Percentiles rank a stretch among this genome's conserved stretches.
Conservation (phyloP, 108 stramenopile species). For the Schizochytrium sp. region DNA sequence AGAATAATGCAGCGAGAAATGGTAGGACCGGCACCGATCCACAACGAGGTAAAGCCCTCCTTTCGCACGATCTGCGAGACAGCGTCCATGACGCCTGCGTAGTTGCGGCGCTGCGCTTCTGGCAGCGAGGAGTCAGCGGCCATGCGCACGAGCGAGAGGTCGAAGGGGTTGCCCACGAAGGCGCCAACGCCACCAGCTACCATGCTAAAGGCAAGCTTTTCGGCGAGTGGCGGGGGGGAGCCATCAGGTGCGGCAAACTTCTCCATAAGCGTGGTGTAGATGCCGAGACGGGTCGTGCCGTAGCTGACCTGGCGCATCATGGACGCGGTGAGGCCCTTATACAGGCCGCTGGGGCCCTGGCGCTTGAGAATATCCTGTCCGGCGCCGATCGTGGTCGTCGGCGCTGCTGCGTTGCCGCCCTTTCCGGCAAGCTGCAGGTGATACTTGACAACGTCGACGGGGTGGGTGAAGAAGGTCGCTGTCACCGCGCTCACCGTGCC, state of each 20-base stretch:
- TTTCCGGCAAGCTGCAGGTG: not conserved
- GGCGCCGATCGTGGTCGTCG: not conserved
- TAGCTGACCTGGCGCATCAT: conserved; percentile 78
- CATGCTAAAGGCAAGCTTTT: conserved; percentile 84
- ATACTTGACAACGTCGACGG: conserved; percentile 92
- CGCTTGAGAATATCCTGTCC: not conserved
- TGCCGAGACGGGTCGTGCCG: conserved; percentile 92
- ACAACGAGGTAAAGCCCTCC: conserved; percentile 42
- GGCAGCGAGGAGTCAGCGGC: conserved; percentile 89
- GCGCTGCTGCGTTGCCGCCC: not conserved
- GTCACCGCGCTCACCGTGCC: not conserved
- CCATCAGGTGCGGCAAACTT: conserved; percentile 62
- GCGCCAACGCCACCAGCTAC: conserved; percentile 82
- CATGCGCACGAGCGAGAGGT: conserved; percentile 85
- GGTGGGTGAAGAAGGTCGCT: conserved; percentile 82
- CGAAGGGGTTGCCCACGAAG: conserved; percentile 90
- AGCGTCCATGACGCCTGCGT: conserved; percentile 93
- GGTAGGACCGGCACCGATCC: conserved; percentile 16
- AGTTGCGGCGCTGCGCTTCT: conserved; percentile 73
- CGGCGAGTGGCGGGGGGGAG: conserved; percentile 66
- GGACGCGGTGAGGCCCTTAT: not conserved
- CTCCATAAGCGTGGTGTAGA: conserved; percentile 84
- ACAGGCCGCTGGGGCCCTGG: not conserved
- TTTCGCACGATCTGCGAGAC: conserved; percentile 72
- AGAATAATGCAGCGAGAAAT: conserved; percentile 18